Conservation (phyloP, 1,284 basidiomycete genomes). For the Microbotryum intermedium region DNA sequence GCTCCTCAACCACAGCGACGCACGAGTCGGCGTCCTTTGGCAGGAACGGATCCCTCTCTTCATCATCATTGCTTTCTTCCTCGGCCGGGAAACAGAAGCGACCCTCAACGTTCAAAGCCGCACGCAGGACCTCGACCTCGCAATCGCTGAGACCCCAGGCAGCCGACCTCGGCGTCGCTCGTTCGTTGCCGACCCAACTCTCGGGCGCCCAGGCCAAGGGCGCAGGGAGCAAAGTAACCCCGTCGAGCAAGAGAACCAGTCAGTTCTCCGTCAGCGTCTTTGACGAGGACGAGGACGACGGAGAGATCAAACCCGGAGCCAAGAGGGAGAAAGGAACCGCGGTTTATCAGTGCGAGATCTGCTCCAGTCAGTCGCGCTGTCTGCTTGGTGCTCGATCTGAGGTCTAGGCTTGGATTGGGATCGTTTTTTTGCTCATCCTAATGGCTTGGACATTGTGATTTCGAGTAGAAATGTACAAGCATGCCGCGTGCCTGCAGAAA, state of each 20-base stretch:
- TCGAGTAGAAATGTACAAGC: no score
- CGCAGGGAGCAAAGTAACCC: neutral
- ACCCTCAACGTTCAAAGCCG: constrained; percentile 6
- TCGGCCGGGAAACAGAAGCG: constrained; percentile 18
- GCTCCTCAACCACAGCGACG: no score
- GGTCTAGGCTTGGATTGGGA: no score
- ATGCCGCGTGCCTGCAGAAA: neutral
- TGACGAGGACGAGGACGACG: neutral
- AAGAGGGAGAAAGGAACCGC: no score
- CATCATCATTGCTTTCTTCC: constrained; percentile 3
- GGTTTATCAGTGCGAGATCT: no score
- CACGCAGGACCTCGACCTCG: constrained; percentile 2
- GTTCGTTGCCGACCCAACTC: neutral
- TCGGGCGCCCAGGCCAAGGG: neutral
- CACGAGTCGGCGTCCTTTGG: no score
- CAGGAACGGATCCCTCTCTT: no score
- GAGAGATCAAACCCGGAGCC: constrained; percentile 3
- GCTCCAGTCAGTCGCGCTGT: no score
- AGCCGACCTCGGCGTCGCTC: neutral
- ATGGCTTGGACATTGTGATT: no score
- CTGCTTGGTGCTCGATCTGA: no score
- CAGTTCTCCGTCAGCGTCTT: neutral
- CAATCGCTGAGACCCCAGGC: neutral
- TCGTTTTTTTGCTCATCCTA: no score
- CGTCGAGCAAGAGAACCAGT: neutral